These are phyloP conservation scores for Acacia confusa DNA, from an alignment of 306 rosid species.

Conservation along the genomic window DNA sequence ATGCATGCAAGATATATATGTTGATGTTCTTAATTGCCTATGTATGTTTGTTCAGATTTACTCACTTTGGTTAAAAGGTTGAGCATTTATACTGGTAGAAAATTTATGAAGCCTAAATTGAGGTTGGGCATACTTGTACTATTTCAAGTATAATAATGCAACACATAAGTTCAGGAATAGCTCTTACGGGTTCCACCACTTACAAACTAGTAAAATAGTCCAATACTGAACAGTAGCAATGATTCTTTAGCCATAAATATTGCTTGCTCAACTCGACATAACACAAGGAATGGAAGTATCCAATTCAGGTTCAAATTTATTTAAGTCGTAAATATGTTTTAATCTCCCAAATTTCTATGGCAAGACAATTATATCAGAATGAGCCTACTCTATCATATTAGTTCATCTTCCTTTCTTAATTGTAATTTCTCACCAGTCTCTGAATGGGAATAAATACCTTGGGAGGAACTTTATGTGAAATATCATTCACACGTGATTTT, in stretches of 20 bases:
- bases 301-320: constrained; percentile 29
- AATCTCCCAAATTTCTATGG: constrained; percentile 31
- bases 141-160: no score
- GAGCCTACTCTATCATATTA: no score
- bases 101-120: constrained; percentile 15
- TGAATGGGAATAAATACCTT: no score
- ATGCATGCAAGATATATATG: no score
- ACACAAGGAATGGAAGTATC: constrained; percentile 35
- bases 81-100: constrained; percentile 5
- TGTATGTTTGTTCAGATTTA: background rate
- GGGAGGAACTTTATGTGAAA: no score
- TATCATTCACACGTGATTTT: no score
- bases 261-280: constrained; percentile 23
- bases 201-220: background rate
- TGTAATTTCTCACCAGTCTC: no score
- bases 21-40: background rate
- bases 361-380: constrained; percentile 32
- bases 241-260: background rate
- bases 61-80: background rate
- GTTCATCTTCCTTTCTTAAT: no score
- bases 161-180: background rate
- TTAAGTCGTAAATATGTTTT: background rate
- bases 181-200: constrained; percentile 30
- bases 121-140: background rate
- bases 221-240: constrained; percentile 21